Conservation (phyloP, 495 filamentous ascomycete genomes). For the Penicillium riverlandense region DNA sequence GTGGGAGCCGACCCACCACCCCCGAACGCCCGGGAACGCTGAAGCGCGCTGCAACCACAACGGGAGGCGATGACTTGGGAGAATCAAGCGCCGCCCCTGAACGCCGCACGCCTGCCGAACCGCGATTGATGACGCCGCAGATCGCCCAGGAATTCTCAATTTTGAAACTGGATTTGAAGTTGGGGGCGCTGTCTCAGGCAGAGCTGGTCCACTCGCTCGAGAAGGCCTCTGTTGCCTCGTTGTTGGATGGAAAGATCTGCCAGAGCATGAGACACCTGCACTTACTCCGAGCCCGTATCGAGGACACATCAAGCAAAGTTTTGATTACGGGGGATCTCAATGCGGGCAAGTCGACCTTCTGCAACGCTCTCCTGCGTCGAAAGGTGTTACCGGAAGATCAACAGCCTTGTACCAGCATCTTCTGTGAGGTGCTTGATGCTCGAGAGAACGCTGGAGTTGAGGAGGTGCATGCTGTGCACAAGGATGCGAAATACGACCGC, state of each 20-base stretch:
- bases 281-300: slow-evolving; percentile 83
- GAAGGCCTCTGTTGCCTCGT: slow-evolving; percentile 78
- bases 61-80: slow-evolving; percentile 49
- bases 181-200: slow-evolving; percentile 75
- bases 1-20: slow-evolving; percentile 25
- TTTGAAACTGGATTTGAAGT: slow-evolving; percentile 86
- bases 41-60: slow-evolving; percentile 64
- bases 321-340: slow-evolving; percentile 96
- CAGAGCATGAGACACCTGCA: slow-evolving; percentile 87
- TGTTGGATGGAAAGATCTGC: slow-evolving; percentile 89
- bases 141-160: slow-evolving; percentile 95
- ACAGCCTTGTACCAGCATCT: slow-evolving; percentile 97
- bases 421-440: slow-evolving; percentile 93
- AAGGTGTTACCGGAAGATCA: slow-evolving; percentile 95
- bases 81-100: slow-evolving; percentile 69
- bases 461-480: slow-evolving; percentile 92
- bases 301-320: slow-evolving; percentile 96
- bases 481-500: slow-evolving; percentile 68
- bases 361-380: slow-evolving; percentile 86
- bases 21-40: slow-evolving; percentile 44
- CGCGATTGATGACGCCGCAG: slow-evolving; percentile 80
- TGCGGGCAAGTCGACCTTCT: slow-evolving; percentile 97
- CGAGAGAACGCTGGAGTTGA: slow-evolving; percentile 84
- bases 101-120: slow-evolving; percentile 49
- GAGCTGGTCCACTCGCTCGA: slow-evolving; percentile 96